Evolutionary conservation across 441 rosid species (phyloP).

Genomic region (Adansonia madagascariensis): DNA sequence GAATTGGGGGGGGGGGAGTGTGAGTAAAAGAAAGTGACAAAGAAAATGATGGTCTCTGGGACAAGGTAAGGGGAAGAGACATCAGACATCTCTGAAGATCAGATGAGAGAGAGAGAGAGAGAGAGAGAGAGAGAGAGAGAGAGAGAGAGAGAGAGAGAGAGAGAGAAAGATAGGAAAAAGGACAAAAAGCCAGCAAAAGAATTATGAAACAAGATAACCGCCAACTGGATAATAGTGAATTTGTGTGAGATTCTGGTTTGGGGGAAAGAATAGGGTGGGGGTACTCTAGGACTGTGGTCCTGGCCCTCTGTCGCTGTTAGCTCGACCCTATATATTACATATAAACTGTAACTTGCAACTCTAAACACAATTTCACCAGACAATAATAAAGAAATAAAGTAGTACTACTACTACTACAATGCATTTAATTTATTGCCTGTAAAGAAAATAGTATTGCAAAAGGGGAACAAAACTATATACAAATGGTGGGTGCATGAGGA

Average conservation of each 20-base stretch:
- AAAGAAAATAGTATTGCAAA: background rate
- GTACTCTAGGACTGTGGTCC: constrained; percentile 31
- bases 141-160: too few relatives aligned
- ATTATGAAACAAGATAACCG: constrained; percentile 29
- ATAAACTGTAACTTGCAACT: constrained; percentile 18
- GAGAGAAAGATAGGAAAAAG: background rate
- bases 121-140: too few relatives aligned
- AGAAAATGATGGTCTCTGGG: constrained; percentile 21
- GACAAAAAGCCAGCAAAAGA: constrained; percentile 26
- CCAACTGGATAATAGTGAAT: too few relatives aligned
- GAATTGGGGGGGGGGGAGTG: constrained; percentile 5
- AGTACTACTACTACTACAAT: background rate
- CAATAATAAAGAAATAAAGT: background rate
- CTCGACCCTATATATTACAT: constrained; percentile 20
- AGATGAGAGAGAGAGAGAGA: background rate
- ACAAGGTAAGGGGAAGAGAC: background rate
- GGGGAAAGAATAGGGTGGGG: background rate
- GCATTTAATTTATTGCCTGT: background rate
- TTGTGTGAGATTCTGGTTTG: background rate
- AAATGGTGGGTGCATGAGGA: constrained; percentile 24
- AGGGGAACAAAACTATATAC: background rate
- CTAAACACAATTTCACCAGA: constrained; percentile 1
- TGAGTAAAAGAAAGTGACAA: constrained; percentile 6
- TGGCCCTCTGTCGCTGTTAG: constrained; percentile 27
- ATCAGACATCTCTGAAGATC: background rate